A percentile compares a stretch with the other conserved stretches of the same genome.
These are phyloP conservation scores for Cryptococcus maquisensis DNA, from an alignment of 1,284 basidiomycete genomes.

Conservation along the genomic window DNA sequence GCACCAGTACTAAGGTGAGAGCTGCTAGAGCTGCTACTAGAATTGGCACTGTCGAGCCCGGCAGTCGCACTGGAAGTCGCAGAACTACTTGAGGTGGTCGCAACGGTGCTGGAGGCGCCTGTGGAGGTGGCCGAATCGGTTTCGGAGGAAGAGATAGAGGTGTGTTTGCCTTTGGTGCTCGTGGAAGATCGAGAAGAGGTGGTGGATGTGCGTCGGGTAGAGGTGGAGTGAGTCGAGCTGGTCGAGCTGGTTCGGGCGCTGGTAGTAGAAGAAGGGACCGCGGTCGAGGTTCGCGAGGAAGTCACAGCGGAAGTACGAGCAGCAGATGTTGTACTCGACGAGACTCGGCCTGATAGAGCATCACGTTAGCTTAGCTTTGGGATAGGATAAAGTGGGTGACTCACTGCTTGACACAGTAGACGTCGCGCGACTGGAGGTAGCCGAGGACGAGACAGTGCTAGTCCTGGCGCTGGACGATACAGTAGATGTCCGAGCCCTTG, in stretches of 20 bases:
- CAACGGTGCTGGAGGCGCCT: not conserved
- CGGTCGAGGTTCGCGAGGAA: not conserved
- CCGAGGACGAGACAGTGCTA: not conserved
- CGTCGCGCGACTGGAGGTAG: not conserved
- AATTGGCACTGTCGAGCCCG: not conserved
- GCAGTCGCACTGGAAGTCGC: conserved; percentile 2
- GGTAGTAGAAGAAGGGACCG: not conserved
- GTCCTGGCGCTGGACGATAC: not conserved
- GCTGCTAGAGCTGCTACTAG: conserved; percentile 22
- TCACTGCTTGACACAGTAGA: no score
- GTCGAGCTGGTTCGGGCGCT: conserved; percentile 1
- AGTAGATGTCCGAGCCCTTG: not conserved
- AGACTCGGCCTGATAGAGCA: no score
- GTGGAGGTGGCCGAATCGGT: conserved; percentile 5
- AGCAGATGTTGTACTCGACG: not conserved
- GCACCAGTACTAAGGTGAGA: conserved; percentile 28
- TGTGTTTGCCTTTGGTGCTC: not conserved
- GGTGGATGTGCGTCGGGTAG: not conserved
- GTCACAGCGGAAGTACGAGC: not conserved
- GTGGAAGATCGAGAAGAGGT: not conserved
- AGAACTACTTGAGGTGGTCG: conserved; percentile 7
- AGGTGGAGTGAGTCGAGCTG: not conserved
- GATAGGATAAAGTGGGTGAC: no score
- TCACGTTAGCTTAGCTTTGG: no score
- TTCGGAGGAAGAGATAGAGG: not conserved